Conservation (phyloP, 139 green algal genomes). For the Chlorella vulgaris region DNA sequence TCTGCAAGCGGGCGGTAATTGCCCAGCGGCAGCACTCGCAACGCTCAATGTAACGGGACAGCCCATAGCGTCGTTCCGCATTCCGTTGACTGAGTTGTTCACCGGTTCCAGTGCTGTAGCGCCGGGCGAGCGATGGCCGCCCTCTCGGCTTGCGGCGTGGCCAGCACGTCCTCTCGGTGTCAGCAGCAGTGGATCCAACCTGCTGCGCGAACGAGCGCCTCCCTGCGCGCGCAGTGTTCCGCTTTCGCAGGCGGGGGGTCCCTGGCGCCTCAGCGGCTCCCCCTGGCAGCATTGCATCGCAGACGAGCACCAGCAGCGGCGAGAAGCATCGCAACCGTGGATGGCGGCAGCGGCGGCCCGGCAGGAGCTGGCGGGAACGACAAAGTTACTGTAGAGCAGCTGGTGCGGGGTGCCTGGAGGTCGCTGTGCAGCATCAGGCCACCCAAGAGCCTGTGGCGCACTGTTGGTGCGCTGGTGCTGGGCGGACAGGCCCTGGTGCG, state of each 20-base stretch:
- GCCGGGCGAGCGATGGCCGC: too few relatives aligned
- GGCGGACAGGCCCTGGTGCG: slow-evolving; percentile 80
- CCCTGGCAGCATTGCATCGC: not conserved
- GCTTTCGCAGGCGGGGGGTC: not conserved
- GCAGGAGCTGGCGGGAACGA: not conserved
- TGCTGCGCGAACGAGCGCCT: not conserved
- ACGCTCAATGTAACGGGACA: too few relatives aligned
- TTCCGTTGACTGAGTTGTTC: too few relatives aligned
- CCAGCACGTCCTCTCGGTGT: not conserved
- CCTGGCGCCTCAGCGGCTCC: not conserved
- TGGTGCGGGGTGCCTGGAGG: not conserved
- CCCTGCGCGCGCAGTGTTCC: not conserved
- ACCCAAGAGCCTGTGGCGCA: slow-evolving; percentile 83
- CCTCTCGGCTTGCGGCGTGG: not conserved
- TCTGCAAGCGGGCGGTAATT: too few relatives aligned
- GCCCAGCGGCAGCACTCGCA: too few relatives aligned
- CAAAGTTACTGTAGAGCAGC: not conserved
- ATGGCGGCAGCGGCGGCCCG: not conserved
- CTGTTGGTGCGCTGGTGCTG: slow-evolving; percentile 77
- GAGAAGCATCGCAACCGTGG: not conserved
- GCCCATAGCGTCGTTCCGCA: too few relatives aligned
- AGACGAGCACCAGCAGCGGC: not conserved
- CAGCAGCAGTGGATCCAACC: not conserved
- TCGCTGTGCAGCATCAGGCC: slow-evolving; percentile 47
- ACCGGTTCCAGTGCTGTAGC: too few relatives aligned